A percentile compares a stretch with the other conserved stretches of the same genome.
These are phyloP conservation scores for Nectriaceae sp. DNA, from an alignment of 2,329 filamentous ascomycete species.

Conservation along the genomic window DNA sequence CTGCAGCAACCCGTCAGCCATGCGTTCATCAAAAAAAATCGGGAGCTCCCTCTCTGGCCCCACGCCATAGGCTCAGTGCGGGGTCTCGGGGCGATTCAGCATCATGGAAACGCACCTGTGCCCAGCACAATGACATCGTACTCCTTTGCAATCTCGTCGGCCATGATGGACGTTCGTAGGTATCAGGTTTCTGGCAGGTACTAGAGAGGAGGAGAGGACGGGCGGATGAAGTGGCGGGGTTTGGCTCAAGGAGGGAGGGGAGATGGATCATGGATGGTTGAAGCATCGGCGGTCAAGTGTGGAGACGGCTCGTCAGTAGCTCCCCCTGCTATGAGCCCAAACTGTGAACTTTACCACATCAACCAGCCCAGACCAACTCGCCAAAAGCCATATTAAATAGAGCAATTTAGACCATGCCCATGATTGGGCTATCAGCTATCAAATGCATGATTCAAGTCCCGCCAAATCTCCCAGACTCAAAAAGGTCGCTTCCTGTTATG, in stretches of 20 bases:
- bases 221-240: conserved; percentile 33
- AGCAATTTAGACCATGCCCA: too few relatives aligned
- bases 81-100: not conserved
- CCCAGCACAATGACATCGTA: conserved; percentile 99
- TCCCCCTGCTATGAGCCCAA: conserved; percentile 4
- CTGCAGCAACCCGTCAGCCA: conserved; percentile 48
- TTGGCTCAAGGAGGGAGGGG: conserved; percentile 13
- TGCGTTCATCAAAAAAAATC: conserved; percentile 3
- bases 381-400: not conserved
- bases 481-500: too few relatives aligned
- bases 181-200: not conserved
- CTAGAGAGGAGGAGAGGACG: conserved; percentile 13
- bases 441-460: too few relatives aligned
- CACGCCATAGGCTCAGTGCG: not conserved
- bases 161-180: conserved; percentile 61
- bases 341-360: not conserved
- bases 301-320: conserved; percentile 22
- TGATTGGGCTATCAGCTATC: too few relatives aligned
- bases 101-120: conserved; percentile 68
- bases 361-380: not conserved
- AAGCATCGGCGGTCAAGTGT: conserved; percentile 28
- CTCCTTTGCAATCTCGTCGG: conserved; percentile 98
- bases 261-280: conserved; percentile 7
- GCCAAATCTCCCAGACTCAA: too few relatives aligned
- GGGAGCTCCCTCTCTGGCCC: conserved; percentile 1